Evolutionary conservation across 768 basidiomycete species (phyloP).

Genomic region (Agrocybe praecox): DNA sequence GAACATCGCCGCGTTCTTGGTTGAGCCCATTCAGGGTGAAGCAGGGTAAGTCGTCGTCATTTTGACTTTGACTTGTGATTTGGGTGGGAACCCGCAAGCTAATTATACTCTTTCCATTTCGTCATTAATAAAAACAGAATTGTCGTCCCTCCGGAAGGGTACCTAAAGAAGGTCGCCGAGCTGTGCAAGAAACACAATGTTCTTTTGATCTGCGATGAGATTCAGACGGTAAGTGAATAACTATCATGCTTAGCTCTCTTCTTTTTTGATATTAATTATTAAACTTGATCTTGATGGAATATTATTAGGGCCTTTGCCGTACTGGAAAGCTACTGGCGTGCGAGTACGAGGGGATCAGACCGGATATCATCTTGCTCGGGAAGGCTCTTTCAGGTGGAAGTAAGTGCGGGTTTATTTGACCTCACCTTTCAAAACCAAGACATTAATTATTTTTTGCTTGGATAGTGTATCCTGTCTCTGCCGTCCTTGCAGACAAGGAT

Average conservation of each 20-base stretch:
- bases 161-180: conserved; percentile 73
- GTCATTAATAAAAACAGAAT: conserved; percentile 54
- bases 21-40: conserved; percentile 99
- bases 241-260: neutral
- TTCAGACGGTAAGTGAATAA: conserved; percentile 77
- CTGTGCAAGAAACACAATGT: conserved; percentile 94
- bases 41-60: conserved; percentile 74
- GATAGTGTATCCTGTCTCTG: conserved; percentile 93
- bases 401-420: no score
- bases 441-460: neutral
- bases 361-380: conserved; percentile 91
- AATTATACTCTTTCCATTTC: neutral
- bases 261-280: neutral
- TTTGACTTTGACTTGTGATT: no score
- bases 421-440: no score
- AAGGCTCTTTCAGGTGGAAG: conserved; percentile 97
- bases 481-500: conserved; percentile 88
- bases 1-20: conserved; percentile 88
- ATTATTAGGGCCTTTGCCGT: conserved; percentile 75
- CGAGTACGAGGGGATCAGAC: conserved; percentile 85
- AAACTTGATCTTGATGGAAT: no score
- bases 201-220: conserved; percentile 97
- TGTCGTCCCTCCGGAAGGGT: conserved; percentile 88
- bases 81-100: neutral
- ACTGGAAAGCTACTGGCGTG: conserved; percentile 94